Evolutionary conservation across 108 stramenopile genomes (phyloP).

Genomic region (Cyclotella atomus): DNA sequence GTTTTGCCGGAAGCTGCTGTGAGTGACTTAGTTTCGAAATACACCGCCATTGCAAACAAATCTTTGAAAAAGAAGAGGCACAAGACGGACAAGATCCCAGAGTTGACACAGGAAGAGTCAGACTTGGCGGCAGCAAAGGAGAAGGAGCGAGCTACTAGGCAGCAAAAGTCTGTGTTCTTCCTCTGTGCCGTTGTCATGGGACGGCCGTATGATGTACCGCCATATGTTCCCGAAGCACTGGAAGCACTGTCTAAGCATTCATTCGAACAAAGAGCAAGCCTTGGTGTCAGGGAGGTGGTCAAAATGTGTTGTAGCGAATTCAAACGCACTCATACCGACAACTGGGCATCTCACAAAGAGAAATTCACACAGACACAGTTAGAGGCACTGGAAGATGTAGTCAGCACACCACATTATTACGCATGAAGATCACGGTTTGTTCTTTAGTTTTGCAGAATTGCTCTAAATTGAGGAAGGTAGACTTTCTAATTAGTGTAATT

Average conservation of each 20-base stretch:
- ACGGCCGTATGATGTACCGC: conserved; percentile 85
- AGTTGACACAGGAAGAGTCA: conserved; percentile 33
- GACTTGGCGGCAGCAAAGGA: conserved; percentile 57
- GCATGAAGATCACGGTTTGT: no score
- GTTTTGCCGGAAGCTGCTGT: conserved; percentile 56
- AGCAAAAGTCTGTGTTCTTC: conserved; percentile 85
- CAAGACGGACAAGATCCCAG: conserved; percentile 22
- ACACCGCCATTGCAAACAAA: conserved; percentile 69
- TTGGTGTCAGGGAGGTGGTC: conserved; percentile 87
- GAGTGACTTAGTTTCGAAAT: conserved; percentile 68
- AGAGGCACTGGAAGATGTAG: conserved; percentile 89
- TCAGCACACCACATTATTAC: conserved; percentile 91
- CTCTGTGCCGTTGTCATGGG: conserved; percentile 81
- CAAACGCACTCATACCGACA: conserved; percentile 91
- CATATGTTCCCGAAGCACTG: conserved; percentile 80
- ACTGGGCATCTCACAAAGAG: conserved; percentile 84
- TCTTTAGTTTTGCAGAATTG: no score
- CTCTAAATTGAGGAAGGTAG: no score
- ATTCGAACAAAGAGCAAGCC: conserved; percentile 81
- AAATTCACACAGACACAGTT: conserved; percentile 84
- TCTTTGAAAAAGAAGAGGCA: conserved; percentile 73
- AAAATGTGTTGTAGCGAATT: conserved; percentile 89
- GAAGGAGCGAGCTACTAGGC: conserved; percentile 60
- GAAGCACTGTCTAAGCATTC: conserved; percentile 90
- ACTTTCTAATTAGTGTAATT: no score